These are phyloP conservation scores for Ligustrum vulgare DNA, from an alignment of 257 asterid species.

Conservation along the genomic window DNA sequence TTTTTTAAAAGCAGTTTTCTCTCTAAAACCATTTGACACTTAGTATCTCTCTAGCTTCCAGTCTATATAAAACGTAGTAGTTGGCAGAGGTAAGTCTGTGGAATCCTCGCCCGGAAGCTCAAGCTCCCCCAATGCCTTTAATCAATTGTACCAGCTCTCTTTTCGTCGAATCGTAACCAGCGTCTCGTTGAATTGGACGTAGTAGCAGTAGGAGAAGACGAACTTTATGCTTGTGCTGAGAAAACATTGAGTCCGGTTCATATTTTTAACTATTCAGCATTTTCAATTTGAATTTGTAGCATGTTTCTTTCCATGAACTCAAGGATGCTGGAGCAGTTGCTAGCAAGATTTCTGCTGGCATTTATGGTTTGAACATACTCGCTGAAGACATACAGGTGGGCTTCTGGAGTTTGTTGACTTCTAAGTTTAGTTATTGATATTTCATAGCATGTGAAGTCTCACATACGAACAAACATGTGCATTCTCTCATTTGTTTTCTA, in stretches of 20 bases:
- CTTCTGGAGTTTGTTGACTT: constrained; percentile 17
- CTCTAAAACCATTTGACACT: too few species aligned
- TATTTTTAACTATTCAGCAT: constrained; percentile 17
- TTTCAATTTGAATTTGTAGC: constrained; percentile 39
- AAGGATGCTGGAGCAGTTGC: constrained; percentile 98
- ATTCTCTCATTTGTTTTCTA: constrained; percentile 15
- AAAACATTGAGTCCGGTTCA: background rate
- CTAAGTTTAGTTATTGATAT: background rate
- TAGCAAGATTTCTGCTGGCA: constrained; percentile 76
- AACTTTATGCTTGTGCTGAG: constrained; percentile 7
- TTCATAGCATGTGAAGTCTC: background rate
- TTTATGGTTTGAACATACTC: constrained; percentile 79
- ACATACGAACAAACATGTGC: background rate
- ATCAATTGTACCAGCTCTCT: too few species aligned
- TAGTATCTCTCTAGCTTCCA: too few species aligned
- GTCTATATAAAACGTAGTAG: too few species aligned
- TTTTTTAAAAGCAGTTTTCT: too few species aligned
- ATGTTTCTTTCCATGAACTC: constrained; percentile 69
- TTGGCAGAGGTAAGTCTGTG: too few species aligned
- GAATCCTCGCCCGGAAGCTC: too few species aligned
- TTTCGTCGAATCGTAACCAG: too few species aligned
- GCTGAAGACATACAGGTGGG: constrained; percentile 95
- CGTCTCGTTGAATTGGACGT: too few species aligned
- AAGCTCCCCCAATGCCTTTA: too few species aligned
- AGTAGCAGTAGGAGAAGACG: too few species aligned